Percentiles rank a stretch among this genome's conserved stretches.
phyloP scores from a whole-genome alignment of 306 rosid genomes.

The Quercus variabilis region DNA sequence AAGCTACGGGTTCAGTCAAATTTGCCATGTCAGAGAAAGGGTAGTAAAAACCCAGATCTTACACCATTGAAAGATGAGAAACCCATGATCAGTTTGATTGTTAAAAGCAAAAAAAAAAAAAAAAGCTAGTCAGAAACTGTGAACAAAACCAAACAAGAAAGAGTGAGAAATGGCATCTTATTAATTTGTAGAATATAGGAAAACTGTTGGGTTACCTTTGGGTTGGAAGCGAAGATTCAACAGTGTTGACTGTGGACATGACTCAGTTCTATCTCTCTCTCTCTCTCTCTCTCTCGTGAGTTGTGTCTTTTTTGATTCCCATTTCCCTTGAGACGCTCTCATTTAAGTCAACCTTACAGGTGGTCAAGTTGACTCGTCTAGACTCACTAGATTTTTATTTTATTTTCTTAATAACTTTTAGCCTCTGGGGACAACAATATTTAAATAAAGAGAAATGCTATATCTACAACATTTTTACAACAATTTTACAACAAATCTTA shows the following conservation, averaged over 20 bases:
- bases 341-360: no score
- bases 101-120: not conserved
- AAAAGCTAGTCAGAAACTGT: not conserved
- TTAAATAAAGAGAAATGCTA: no score
- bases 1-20: no score
- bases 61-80: not conserved
- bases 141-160: not conserved
- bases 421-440: no score
- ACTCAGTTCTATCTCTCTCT: not conserved
- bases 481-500: no score
- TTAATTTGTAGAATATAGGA: not conserved
- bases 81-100: not conserved
- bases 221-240: slow-evolving; percentile 15
- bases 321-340: no score
- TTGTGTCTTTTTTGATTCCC: no score
- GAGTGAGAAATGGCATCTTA: not conserved
- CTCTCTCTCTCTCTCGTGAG: not conserved
- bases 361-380: no score
- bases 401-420: no score
- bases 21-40: no score
- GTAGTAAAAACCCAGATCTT: not conserved
- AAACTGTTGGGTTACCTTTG: slow-evolving; percentile 26
- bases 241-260: slow-evolving; percentile 20
- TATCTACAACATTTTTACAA: no score
- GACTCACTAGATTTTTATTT: no score